Evolutionary conservation across 73 alveolate genomes (phyloP).

Genomic region (Paramecium caudatum): DNA sequence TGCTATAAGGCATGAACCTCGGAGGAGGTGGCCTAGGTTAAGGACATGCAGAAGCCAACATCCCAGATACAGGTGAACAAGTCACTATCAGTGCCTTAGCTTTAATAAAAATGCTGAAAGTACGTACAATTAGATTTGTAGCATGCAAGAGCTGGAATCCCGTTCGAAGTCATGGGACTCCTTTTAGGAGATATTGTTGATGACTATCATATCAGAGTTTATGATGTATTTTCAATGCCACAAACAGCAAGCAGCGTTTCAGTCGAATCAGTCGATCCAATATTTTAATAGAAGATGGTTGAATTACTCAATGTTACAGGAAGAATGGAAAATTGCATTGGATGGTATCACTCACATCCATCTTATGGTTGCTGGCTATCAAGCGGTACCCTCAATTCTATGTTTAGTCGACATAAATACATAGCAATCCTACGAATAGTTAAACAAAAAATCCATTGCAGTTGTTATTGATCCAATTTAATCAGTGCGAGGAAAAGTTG

Average conservation of each 20-base stretch:
- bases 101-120: conserved; percentile 90
- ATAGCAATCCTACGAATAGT: conserved; percentile 98
- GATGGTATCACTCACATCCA: conserved; percentile 99
- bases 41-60: conserved; percentile 73
- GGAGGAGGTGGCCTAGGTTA: conserved; percentile 38
- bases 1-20: neutral
- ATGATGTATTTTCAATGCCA: conserved; percentile 99
- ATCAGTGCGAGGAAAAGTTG: conserved; percentile 99
- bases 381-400: conserved; percentile 64
- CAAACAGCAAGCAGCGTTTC: conserved; percentile 99
- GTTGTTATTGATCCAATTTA: conserved; percentile 99
- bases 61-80: conserved; percentile 94
- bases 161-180: conserved; percentile 99
- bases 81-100: conserved; percentile 92
- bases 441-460: conserved; percentile 98
- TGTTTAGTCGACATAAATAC: conserved; percentile 91
- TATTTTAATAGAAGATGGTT: conserved; percentile 98
- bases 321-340: conserved; percentile 98
- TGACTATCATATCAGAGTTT: conserved; percentile 97
- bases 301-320: conserved; percentile 99
- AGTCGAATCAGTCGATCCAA: conserved; percentile 99
- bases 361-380: conserved; percentile 99
- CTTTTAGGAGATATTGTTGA: conserved; percentile 98
- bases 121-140: neutral
- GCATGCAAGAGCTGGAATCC: conserved; percentile 98